Conservation (phyloP, 495 filamentous ascomycete species). For the Entonaema liquescens region DNA sequence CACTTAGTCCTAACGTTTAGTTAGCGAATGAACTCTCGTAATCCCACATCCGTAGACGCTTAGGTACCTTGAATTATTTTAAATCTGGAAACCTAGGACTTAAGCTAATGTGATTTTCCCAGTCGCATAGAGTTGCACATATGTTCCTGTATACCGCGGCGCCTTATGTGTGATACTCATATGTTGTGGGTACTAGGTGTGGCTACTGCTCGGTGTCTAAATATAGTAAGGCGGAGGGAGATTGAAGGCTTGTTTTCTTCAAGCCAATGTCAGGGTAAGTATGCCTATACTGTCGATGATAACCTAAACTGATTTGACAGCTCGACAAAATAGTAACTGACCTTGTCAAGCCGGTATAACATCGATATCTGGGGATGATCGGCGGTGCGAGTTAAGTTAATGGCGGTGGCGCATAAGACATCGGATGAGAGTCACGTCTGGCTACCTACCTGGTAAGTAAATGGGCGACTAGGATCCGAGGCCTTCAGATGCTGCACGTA, state of each 20-base stretch:
- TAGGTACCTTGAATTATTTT: conserved; percentile 12
- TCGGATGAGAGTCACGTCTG: not conserved
- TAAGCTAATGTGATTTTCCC: conserved; percentile 1
- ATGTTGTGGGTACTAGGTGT: conserved; percentile 9
- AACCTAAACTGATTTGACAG: conserved; percentile 9
- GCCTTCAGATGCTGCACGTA: not conserved
- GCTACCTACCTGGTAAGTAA: not conserved
- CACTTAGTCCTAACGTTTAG: not conserved
- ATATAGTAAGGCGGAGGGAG: conserved; percentile 31
- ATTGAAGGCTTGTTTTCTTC: not conserved
- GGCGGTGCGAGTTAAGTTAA: conserved; percentile 4
- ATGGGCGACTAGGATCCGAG: not conserved
- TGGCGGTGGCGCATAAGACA: conserved; percentile 32
- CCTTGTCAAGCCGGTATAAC: conserved; percentile 6
- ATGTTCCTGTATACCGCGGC: conserved; percentile 3
- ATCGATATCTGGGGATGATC: not conserved
- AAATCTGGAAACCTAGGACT: not conserved
- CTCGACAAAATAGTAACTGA: not conserved
- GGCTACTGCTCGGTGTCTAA: conserved; percentile 32
- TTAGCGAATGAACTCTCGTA: conserved; percentile 14
- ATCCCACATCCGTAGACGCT: not conserved
- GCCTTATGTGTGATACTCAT: conserved; percentile 1
- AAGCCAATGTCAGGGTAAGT: conserved; percentile 3
- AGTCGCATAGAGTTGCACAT: not conserved
- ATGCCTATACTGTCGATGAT: conserved; percentile 14